Evolutionary conservation across 768 basidiomycete species (phyloP).

Genomic region (Suillus fuscotomentosus): DNA sequence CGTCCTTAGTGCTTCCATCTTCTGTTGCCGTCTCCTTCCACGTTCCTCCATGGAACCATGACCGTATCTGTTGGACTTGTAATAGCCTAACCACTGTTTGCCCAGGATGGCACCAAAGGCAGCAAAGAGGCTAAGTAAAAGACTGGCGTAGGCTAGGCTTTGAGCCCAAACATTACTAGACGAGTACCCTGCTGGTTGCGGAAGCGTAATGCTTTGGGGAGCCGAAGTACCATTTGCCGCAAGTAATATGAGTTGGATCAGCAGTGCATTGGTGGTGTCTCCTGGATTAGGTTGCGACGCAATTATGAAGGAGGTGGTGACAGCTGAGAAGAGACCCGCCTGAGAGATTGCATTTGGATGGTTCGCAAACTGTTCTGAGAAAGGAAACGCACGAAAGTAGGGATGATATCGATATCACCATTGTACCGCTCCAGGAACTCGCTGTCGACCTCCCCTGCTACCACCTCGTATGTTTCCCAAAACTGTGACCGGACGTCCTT

Average conservation of each 20-base stretch:
- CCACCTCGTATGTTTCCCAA: slow-evolving; percentile 1
- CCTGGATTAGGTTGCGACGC: slow-evolving; percentile 9
- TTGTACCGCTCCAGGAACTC: slow-evolving; percentile 12
- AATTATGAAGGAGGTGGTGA: slow-evolving; percentile 15
- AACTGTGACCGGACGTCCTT: slow-evolving; percentile 9
- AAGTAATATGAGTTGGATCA: slow-evolving; percentile 11
- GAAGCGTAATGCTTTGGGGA: slow-evolving; percentile 1
- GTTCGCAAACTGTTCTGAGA: no score
- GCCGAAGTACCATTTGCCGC: slow-evolving; percentile 10
- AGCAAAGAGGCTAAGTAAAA: slow-evolving; percentile 14
- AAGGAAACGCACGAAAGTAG: slow-evolving; percentile 6
- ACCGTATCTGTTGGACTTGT: slow-evolving; percentile 1
- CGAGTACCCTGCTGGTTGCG: slow-evolving; percentile 9
- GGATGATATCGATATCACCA: slow-evolving; percentile 13
- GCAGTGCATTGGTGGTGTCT: slow-evolving; percentile 13
- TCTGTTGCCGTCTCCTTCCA: slow-evolving; percentile 11
- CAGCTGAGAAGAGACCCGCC: slow-evolving; percentile 19
- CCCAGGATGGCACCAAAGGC: slow-evolving; percentile 18
- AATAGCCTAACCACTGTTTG: slow-evolving; percentile 16
- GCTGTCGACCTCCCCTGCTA: slow-evolving; percentile 6
- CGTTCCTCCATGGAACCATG: slow-evolving; percentile 14
- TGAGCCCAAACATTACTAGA: slow-evolving; percentile 13
- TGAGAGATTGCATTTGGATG: background rate
- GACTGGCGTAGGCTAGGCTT: slow-evolving; percentile 13
- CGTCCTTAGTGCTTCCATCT: slow-evolving; percentile 12